phyloP scores from a whole-genome alignment of 352 stramenopile genomes.

The Pseudoperonospora humuli region DNA sequence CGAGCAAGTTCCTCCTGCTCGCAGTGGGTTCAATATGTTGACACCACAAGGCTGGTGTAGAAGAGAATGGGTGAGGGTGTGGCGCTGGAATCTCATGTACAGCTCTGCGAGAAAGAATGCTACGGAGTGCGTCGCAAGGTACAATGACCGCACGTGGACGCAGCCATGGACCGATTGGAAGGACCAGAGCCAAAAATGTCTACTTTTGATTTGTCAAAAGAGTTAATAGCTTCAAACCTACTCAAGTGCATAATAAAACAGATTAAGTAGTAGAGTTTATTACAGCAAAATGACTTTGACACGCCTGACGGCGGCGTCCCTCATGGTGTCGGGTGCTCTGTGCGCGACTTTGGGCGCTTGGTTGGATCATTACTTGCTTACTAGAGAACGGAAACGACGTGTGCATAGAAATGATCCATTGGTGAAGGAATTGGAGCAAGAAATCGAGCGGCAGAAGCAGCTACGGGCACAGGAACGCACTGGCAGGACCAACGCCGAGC shows the following conservation, averaged over 20 bases:
- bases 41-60: too few relatives aligned
- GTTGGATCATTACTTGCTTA: constrained; percentile 16
- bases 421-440: constrained; percentile 42
- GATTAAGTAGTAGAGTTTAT: too few relatives aligned
- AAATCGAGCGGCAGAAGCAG: constrained; percentile 63
- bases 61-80: too few relatives aligned
- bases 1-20: too few relatives aligned
- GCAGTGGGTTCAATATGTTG: too few relatives aligned
- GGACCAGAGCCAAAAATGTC: too few relatives aligned
- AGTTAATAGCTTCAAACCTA: background rate
- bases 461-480: constrained; percentile 64
- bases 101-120: too few relatives aligned
- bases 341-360: constrained; percentile 19
- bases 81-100: background rate
- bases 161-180: too few relatives aligned
- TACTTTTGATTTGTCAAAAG: background rate
- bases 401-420: constrained; percentile 23
- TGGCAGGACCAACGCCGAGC: constrained; percentile 65
- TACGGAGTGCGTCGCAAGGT: too few relatives aligned
- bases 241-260: background rate
- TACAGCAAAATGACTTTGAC: constrained; percentile 16
- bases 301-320: constrained; percentile 16
- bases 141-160: too few relatives aligned
- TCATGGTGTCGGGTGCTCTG: constrained; percentile 19
- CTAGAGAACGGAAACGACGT: background rate